A percentile compares a stretch with the other conserved stretches of the same genome.
Evolutionary conservation across 2,329 filamentous ascomycete species (phyloP).

Genomic region (Ophiostoma ips): DNA sequence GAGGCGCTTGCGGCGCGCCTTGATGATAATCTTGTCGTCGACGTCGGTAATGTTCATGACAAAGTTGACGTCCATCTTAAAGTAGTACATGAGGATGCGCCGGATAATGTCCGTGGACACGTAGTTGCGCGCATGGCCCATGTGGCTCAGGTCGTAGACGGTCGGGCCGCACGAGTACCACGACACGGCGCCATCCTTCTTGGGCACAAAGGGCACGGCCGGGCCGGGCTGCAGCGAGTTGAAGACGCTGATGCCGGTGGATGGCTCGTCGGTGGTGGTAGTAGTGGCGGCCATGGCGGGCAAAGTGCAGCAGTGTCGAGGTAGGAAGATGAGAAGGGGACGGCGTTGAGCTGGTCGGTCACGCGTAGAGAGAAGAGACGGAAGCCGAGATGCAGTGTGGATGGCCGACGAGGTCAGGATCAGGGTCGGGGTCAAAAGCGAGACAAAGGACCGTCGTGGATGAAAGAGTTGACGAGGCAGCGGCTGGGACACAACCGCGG

Average conservation of each 20-base stretch:
- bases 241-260: constrained; percentile 47
- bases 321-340: no score
- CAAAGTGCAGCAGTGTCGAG: not conserved
- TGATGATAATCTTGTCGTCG: constrained; percentile 39
- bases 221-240: constrained; percentile 62
- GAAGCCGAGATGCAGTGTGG: no score
- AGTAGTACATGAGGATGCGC: constrained; percentile 56
- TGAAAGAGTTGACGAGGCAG: not conserved
- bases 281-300: not conserved
- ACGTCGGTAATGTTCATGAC: constrained; percentile 69
- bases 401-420: no score
- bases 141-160: constrained; percentile 59
- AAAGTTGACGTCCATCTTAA: constrained; percentile 55
- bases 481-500: not conserved
- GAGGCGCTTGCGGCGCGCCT: constrained; percentile 17
- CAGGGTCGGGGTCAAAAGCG: no score
- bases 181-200: constrained; percentile 12
- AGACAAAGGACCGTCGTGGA: not conserved
- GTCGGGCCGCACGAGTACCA: constrained; percentile 18
- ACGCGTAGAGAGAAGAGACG: no score
- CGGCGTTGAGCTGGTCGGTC: not conserved
- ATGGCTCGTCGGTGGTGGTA: not conserved
- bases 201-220: constrained; percentile 35
- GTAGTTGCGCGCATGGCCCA: constrained; percentile 66
- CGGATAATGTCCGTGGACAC: constrained; percentile 63